Percentiles rank a stretch among this genome's conserved stretches.
Evolutionary conservation across 2,329 filamentous ascomycete species (phyloP).

Genomic region (Chrysoporthe cubensis): DNA sequence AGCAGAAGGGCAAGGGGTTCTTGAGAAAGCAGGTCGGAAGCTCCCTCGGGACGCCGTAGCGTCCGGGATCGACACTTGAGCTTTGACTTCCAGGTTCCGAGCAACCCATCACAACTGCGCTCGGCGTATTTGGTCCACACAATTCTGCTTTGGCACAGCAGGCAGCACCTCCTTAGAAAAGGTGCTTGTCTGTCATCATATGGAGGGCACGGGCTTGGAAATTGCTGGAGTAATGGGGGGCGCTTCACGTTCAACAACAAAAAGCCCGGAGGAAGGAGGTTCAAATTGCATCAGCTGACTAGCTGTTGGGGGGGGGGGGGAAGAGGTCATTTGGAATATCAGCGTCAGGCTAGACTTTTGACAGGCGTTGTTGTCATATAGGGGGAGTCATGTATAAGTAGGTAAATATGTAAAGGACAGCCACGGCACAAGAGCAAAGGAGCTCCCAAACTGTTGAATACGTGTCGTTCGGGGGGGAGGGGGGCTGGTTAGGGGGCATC

Average conservation of each 20-base stretch:
- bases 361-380: constrained; percentile 25
- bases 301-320: neutral
- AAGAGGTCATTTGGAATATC: constrained; percentile 21
- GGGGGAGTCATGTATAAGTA: constrained; percentile 26
- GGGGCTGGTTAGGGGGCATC: neutral
- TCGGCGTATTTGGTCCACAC: neutral
- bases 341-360: constrained; percentile 24
- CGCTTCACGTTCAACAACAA: neutral
- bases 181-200: neutral
- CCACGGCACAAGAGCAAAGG: constrained; percentile 11
- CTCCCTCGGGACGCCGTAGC: constrained; percentile 15
- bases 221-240: no score
- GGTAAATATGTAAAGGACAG: constrained; percentile 21
- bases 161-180: neutral
- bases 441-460: constrained; percentile 22
- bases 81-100: neutral
- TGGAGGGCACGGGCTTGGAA: neutral
- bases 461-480: constrained; percentile 7
- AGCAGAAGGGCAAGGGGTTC: constrained; percentile 55
- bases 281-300: constrained; percentile 2
- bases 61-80: neutral
- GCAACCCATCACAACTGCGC: neutral
- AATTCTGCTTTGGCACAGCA: neutral
- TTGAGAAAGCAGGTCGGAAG: constrained; percentile 57
- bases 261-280: neutral